Base-by-base conservation (phyloP, 305 asterid genomes). In the Nicotiana rustica region DNA sequence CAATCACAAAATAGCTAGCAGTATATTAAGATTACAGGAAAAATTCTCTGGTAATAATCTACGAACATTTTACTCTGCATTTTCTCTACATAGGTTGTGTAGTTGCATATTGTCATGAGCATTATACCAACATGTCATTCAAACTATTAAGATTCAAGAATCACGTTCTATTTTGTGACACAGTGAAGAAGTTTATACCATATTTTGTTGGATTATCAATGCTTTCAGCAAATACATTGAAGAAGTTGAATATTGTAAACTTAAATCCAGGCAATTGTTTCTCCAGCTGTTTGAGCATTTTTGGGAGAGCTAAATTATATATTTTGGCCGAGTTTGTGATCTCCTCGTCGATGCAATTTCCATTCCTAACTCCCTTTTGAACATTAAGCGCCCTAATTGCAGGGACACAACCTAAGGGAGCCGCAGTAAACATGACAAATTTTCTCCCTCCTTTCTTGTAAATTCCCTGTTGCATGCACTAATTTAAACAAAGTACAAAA, bases 371-470 rank as follows among this genome's bases (percentile, higher is more conserved):
- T 25, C 78, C 60, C 9, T 71, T 59, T 2, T 36, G 49, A 31
- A 67, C 18, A 17, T 33, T 33, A 12, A 67, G 29, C 4, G 77
- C 88, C 71, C 77, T 81, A 17, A 21, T 1, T 5, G 10, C 5
- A 2, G 88, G 88, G 6, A 49, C 10, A 29, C 86, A 83, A 36
- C 88, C 86, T 14, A 83, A 81, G 0, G 83, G 83, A 7, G 56
- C 81, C 67, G 77, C 2, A 18, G 52, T 81, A 3, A 68, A 7
- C 4, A 83, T 19, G 5, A 75, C 88, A 81, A 86, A 86, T 70
- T 86, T 86, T 38, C 88, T 83, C 14, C 83, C 88, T 19, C 88
- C 88, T 77, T 55, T 10, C 41, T 79, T 41, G 15, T 85, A 77
- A 2, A 85, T 56, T 36, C 33, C 88, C 88, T 85, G 62, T 81